Percentiles rank a stretch among this genome's conserved stretches.
Conservation (phyloP, 805 yeast species). For the Ogataea pilisensis region DNA sequence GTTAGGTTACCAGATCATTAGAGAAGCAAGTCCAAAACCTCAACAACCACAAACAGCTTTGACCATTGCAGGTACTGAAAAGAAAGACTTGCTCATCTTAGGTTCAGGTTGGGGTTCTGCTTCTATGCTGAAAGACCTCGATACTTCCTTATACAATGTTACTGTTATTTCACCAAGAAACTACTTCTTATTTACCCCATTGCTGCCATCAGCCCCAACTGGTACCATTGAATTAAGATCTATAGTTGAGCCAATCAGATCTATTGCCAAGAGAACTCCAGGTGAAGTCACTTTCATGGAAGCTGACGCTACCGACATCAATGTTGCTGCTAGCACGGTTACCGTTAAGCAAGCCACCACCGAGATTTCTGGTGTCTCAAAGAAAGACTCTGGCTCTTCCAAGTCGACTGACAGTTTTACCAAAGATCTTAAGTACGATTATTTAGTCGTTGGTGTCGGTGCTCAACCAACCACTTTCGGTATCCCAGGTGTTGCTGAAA, state of each 20-base stretch:
- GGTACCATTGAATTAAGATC: constrained; percentile 52
- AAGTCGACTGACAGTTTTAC: constrained; percentile 39
- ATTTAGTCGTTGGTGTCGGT: constrained; percentile 53
- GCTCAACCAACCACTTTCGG: constrained; percentile 56
- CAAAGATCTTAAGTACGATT: constrained; percentile 35
- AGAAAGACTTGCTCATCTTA: constrained; percentile 37
- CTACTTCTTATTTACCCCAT: constrained; percentile 53
- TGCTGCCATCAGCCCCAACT: constrained; percentile 52
- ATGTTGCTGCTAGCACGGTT: constrained; percentile 39
- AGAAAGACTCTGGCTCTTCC: constrained; percentile 39
- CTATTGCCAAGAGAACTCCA: constrained; percentile 45
- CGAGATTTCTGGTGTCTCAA: constrained; percentile 44
- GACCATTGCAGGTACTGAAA: constrained; percentile 42
- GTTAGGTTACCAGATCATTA: constrained; percentile 35
- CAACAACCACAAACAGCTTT: constrained; percentile 42
- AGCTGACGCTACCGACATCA: constrained; percentile 53
- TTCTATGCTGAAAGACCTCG: constrained; percentile 48
- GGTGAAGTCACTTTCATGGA: constrained; percentile 52
- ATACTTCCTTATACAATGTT: constrained; percentile 49
- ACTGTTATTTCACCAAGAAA: constrained; percentile 53
- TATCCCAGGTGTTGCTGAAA: constrained; percentile 54
- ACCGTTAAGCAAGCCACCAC: constrained; percentile 46
- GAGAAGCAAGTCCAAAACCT: constrained; percentile 39
- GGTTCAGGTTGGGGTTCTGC: constrained; percentile 60
- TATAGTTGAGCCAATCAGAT: constrained; percentile 50